Percentiles rank a stretch among this genome's conserved stretches.
phyloP scores from a whole-genome alignment of 805 yeast species.

The Candida suzukii region DNA sequence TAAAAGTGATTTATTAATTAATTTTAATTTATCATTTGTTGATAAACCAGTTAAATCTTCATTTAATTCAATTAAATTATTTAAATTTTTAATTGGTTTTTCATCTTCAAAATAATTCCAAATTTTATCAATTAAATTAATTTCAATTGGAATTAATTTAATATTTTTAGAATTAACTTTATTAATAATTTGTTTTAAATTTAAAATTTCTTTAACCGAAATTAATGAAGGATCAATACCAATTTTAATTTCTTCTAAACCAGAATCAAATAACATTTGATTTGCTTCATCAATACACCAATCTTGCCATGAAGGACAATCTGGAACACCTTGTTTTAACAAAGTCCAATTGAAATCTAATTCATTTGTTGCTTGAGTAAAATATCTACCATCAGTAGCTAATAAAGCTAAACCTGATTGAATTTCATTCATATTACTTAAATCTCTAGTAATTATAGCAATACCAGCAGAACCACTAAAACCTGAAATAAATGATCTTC shows the following conservation, averaged over 20 bases:
- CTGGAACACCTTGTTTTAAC: slow-evolving; percentile 43
- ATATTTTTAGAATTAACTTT: slow-evolving; percentile 23
- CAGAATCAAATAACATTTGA: slow-evolving; percentile 41
- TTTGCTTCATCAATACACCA: slow-evolving; percentile 48
- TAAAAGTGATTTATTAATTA: slow-evolving; percentile 32
- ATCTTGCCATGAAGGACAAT: slow-evolving; percentile 50
- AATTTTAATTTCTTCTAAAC: slow-evolving; percentile 22
- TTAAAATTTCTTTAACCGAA: slow-evolving; percentile 28
- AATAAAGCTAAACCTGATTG: slow-evolving; percentile 53
- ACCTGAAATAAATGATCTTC: slow-evolving; percentile 50
- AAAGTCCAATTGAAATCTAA: slow-evolving; percentile 55
- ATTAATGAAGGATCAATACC: slow-evolving; percentile 46
- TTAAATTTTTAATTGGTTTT: slow-evolving; percentile 48
- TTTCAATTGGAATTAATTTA: slow-evolving; percentile 36
- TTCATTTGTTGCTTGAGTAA: slow-evolving; percentile 50
- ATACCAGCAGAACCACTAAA: slow-evolving; percentile 58
- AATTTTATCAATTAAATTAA: slow-evolving; percentile 41
- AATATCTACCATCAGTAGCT: slow-evolving; percentile 57
- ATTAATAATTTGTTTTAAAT: slow-evolving; percentile 25
- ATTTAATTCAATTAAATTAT: slow-evolving; percentile 43
- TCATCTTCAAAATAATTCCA: slow-evolving; percentile 54
- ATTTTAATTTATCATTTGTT: slow-evolving; percentile 47
- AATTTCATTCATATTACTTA: slow-evolving; percentile 38
- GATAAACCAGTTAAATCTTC: slow-evolving; percentile 59
- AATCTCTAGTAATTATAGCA: slow-evolving; percentile 49